Evolutionary conservation across 2,329 filamentous ascomycete genomes (phyloP).

Genomic region (Aspergillus fumigatiaffinis): DNA sequence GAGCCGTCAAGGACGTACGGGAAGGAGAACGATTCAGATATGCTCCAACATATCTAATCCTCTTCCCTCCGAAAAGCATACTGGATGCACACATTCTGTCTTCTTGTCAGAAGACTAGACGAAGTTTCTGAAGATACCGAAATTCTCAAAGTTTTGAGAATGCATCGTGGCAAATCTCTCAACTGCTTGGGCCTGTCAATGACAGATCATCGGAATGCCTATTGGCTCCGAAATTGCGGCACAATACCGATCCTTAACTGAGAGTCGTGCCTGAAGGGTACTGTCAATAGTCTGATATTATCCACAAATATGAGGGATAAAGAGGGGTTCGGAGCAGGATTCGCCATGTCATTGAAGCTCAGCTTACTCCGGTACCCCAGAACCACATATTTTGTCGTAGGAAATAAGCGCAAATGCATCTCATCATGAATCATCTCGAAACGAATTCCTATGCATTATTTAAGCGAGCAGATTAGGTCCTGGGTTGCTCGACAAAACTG

Average conservation of each 20-base stretch:
- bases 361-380: not conserved
- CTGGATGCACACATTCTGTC: not conserved
- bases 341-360: not conserved
- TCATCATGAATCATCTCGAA: not conserved
- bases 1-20: not conserved
- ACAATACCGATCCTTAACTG: not conserved
- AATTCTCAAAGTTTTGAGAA: not conserved
- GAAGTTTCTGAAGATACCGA: not conserved
- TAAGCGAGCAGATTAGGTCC: not conserved
- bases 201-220: not conserved
- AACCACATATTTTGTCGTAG: not conserved
- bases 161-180: not conserved
- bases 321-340: not conserved
- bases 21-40: not conserved
- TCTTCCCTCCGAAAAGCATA: not conserved
- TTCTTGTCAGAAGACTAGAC: not conserved
- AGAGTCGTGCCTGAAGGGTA: not conserved
- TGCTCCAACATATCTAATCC: not conserved
- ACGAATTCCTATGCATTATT: not conserved
- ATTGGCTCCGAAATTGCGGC: not conserved
- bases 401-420: not conserved
- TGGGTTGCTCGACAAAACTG: not conserved
- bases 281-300: not conserved
- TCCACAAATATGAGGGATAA: not conserved
- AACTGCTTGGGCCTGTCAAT: not conserved